Evolutionary conservation across 225 moss, liverwort and hornwort species (phyloP).

Genomic region (Sphagnum contortum): DNA sequence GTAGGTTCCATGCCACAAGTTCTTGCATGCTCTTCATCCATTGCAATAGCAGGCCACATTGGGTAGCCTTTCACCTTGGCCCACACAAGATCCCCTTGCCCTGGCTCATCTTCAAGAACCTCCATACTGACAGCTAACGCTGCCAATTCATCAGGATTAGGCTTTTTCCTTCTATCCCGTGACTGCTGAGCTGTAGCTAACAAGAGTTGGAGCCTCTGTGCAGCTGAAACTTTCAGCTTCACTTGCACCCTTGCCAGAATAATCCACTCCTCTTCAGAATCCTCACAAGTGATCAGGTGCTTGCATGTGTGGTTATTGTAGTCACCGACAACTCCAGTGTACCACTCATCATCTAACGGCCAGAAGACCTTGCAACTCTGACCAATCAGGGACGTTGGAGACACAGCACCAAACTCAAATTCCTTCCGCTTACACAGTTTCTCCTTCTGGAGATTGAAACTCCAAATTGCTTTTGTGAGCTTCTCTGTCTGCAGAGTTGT

Average conservation of each 20-base stretch:
- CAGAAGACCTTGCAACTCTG: slow-evolving; percentile 50
- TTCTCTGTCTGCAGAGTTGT: background rate
- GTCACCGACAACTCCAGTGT: slow-evolving; percentile 44
- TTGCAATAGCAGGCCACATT: slow-evolving; percentile 51
- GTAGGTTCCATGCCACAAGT: slow-evolving; percentile 31
- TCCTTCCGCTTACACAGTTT: slow-evolving; percentile 4
- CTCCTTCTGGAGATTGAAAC: background rate
- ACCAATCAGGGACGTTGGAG: slow-evolving; percentile 24
- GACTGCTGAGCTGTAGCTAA: slow-evolving; percentile 22
- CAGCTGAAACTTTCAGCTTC: slow-evolving; percentile 41
- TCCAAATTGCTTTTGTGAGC: background rate
- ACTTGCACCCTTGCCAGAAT: slow-evolving; percentile 42
- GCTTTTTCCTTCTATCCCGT: slow-evolving; percentile 9
- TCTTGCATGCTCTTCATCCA: slow-evolving; percentile 50
- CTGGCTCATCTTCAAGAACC: slow-evolving; percentile 32
- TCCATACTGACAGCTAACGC: slow-evolving; percentile 38
- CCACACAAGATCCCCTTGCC: slow-evolving; percentile 49
- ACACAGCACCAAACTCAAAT: slow-evolving; percentile 2
- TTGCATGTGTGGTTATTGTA: slow-evolving; percentile 39
- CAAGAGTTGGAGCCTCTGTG: slow-evolving; percentile 32
- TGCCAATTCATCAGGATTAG: slow-evolving; percentile 42
- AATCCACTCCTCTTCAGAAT: slow-evolving; percentile 48
- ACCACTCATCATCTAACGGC: slow-evolving; percentile 51
- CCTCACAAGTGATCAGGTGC: slow-evolving; percentile 51
- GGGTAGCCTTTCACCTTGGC: slow-evolving; percentile 55